phyloP scores from a whole-genome alignment of 2,329 filamentous ascomycete genomes.

The Paracoccidioides lutzii region DNA sequence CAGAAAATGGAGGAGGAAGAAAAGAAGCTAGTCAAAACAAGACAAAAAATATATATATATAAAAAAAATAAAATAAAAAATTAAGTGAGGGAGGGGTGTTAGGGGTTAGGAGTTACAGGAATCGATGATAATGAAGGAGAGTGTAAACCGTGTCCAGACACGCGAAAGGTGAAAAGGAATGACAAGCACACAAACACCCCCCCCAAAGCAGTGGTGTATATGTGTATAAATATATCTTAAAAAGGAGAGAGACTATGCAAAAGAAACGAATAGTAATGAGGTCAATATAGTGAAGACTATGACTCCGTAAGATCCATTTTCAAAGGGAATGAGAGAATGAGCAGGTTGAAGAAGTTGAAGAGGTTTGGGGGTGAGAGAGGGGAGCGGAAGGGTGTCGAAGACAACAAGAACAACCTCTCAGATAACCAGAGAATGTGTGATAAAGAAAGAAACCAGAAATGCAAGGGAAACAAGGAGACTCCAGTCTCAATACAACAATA shows the following conservation, averaged over 20 bases:
- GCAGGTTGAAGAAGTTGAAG: background rate
- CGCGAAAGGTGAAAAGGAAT: background rate
- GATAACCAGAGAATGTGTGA: too few relatives aligned
- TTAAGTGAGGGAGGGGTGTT: background rate
- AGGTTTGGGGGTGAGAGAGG: background rate
- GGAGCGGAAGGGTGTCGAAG: too few relatives aligned
- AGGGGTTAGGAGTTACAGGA: background rate
- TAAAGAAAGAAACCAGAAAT: too few relatives aligned
- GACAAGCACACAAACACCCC: background rate
- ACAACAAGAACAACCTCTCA: background rate
- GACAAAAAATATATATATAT: background rate
- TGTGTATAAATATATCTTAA: background rate
- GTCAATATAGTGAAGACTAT: background rate
- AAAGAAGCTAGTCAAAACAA: background rate
- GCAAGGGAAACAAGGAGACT: background rate
- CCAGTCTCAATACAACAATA: background rate
- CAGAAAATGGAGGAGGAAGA: background rate
- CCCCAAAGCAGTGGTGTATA: background rate
- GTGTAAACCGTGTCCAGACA: background rate
- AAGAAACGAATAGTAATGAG: background rate
- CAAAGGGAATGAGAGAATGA: background rate
- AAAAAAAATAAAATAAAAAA: background rate
- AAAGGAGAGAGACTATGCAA: background rate
- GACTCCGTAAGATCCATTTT: background rate
- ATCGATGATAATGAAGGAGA: background rate